These are phyloP conservation scores for Citrus trifoliata DNA, from an alignment of 345 rosid genomes.

Conservation along the genomic window DNA sequence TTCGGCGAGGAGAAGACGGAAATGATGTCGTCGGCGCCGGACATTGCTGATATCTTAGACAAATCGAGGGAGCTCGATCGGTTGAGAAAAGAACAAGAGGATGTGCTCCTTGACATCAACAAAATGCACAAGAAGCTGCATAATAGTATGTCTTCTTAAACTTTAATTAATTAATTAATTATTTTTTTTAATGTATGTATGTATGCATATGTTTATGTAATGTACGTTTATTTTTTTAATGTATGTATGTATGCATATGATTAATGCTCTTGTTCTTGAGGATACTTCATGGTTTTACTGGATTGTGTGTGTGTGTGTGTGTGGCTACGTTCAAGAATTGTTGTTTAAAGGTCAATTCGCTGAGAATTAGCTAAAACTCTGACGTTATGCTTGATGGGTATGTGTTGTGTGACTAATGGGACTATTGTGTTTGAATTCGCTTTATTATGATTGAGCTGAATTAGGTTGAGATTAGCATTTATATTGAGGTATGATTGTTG, in stretches of 20 bases:
- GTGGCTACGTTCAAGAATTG: neutral
- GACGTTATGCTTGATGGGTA: neutral
- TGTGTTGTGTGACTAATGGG: neutral
- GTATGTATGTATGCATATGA: neutral
- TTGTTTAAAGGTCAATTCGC: neutral
- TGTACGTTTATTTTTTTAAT: neutral
- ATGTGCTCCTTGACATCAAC: conserved; percentile 63
- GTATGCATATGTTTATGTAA: too few species aligned
- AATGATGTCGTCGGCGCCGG: conserved; percentile 55
- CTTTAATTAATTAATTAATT: neutral
- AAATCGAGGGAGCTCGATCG: conserved; percentile 86
- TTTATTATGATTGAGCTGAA: neutral
- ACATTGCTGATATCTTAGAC: conserved; percentile 61
- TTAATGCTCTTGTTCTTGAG: neutral
- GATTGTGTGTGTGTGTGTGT: neutral
- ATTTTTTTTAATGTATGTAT: neutral
- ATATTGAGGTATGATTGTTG: neutral
- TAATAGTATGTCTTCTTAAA: conserved; percentile 40
- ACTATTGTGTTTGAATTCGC: neutral
- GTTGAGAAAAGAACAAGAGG: conserved; percentile 73
- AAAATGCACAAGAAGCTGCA: conserved; percentile 88
- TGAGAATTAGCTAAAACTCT: neutral
- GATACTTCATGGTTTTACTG: neutral
- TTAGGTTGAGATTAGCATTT: neutral
- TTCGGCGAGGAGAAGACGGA: neutral